Conservation (phyloP, 1,139 yeast species). For the Nakaseomyces glabratus region DNA sequence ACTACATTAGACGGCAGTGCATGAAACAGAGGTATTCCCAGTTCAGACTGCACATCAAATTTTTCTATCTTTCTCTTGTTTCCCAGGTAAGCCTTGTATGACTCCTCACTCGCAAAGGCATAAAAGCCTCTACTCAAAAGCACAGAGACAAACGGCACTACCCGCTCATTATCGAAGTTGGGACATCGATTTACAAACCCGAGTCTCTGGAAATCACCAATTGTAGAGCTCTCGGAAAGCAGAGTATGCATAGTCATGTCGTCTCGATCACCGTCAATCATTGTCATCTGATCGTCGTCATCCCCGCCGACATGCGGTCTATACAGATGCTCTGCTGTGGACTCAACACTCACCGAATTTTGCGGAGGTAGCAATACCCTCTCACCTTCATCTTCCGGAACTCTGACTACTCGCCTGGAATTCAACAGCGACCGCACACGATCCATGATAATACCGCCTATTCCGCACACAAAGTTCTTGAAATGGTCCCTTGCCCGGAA, state of each 20-base stretch:
- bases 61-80: constrained; percentile 26
- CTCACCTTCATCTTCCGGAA: too few species aligned
- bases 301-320: constrained; percentile 4
- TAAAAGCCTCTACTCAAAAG: constrained; percentile 28
- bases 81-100: constrained; percentile 22
- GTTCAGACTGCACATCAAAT: constrained; percentile 14
- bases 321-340: too few species aligned
- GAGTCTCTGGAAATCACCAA: constrained; percentile 23
- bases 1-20: constrained; percentile 25
- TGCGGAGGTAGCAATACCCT: too few species aligned
- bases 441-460: too few species aligned
- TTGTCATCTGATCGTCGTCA: constrained; percentile 18
- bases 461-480: too few species aligned
- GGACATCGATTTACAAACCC: constrained; percentile 28
- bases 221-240: constrained; percentile 21
- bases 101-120: constrained; percentile 29
- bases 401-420: too few species aligned
- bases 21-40: constrained; percentile 32
- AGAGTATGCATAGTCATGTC: constrained; percentile 17
- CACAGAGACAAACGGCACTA: constrained; percentile 29
- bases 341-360: too few species aligned
- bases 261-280: constrained; percentile 15
- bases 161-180: constrained; percentile 19
- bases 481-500: too few species aligned
- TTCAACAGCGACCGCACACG: too few species aligned